A percentile compares a stretch with the other conserved stretches of the same genome.
phyloP scores from a whole-genome alignment of 208 protist species.

The Acanthamoeba pearcei region DNA sequence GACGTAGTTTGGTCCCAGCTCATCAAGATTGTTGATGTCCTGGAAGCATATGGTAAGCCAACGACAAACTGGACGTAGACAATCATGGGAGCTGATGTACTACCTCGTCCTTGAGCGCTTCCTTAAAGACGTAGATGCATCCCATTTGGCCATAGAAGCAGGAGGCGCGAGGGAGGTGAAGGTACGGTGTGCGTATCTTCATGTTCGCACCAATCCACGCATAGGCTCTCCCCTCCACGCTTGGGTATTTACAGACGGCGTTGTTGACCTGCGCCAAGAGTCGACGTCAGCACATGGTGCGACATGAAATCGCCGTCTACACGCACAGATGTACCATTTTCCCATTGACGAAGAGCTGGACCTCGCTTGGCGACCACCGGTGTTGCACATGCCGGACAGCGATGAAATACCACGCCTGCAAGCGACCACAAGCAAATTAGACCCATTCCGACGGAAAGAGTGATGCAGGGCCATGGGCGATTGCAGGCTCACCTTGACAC shows the following conservation, averaged over 20 bases:
- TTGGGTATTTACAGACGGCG: slow-evolving; percentile 1
- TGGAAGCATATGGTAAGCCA: not conserved
- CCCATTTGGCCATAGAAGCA: slow-evolving; percentile 70
- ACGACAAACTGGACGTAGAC: not conserved
- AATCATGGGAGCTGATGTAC: not conserved
- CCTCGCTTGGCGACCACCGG: slow-evolving; percentile 38
- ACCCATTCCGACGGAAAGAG: too few relatives aligned
- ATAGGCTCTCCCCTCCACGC: not conserved
- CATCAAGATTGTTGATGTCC: slow-evolving; percentile 16
- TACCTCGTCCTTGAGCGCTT: slow-evolving; percentile 53
- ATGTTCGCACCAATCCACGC: slow-evolving; percentile 39
- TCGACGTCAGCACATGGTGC: not conserved
- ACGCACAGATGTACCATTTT: slow-evolving; percentile 56
- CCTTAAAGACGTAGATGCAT: slow-evolving; percentile 43
- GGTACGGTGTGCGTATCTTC: slow-evolving; percentile 22
- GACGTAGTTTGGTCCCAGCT: slow-evolving; percentile 47
- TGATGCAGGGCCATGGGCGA: not conserved
- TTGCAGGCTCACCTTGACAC: slow-evolving; percentile 14
- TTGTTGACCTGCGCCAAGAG: slow-evolving; percentile 37
- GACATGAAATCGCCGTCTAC: too few relatives aligned
- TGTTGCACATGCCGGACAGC: slow-evolving; percentile 15
- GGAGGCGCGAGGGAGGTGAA: slow-evolving; percentile 20
- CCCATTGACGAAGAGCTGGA: slow-evolving; percentile 53
- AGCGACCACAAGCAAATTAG: too few relatives aligned
- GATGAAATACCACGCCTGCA: slow-evolving; percentile 39